Evolutionary conservation across 139 green algal genomes (phyloP).

Genomic region (Zygnema circumcarinatum): DNA sequence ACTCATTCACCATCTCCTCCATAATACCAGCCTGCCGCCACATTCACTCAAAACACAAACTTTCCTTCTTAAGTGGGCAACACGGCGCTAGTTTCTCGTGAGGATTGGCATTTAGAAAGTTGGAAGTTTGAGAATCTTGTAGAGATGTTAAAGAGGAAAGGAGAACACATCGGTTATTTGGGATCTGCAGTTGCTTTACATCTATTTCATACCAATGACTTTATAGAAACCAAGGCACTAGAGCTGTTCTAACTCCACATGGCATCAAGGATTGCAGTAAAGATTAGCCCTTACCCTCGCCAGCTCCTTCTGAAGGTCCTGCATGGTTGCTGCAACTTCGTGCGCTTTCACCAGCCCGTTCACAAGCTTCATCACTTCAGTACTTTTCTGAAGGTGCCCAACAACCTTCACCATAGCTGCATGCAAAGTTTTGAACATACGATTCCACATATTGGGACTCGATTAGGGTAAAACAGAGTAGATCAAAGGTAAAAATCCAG

Average conservation of each 20-base stretch:
- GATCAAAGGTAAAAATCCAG: too few species aligned
- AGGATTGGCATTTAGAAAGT: background rate
- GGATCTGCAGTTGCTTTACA: too few species aligned
- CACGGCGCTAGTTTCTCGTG: background rate
- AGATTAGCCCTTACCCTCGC: constrained; percentile 53
- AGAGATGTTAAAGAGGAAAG: too few species aligned
- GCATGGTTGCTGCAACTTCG: constrained; percentile 56
- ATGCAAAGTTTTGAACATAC: too few species aligned
- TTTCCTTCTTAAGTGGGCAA: background rate
- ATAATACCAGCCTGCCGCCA: constrained; percentile 64
- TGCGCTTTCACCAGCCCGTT: constrained; percentile 57
- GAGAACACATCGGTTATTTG: too few species aligned
- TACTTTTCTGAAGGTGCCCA: constrained; percentile 61
- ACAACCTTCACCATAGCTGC: constrained; percentile 57
- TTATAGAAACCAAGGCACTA: too few species aligned
- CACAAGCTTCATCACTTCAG: constrained; percentile 59
- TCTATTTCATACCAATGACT: too few species aligned
- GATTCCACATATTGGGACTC: too few species aligned
- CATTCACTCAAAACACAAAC: background rate
- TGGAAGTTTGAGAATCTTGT: background rate
- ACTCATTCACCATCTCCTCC: constrained; percentile 66
- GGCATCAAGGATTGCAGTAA: too few species aligned
- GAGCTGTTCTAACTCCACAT: too few species aligned
- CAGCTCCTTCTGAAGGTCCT: constrained; percentile 68
- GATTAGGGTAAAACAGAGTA: too few species aligned